These are phyloP conservation scores for Talaromyces nanjingensis DNA, from an alignment of 495 filamentous ascomycete species.

Conservation along the genomic window DNA sequence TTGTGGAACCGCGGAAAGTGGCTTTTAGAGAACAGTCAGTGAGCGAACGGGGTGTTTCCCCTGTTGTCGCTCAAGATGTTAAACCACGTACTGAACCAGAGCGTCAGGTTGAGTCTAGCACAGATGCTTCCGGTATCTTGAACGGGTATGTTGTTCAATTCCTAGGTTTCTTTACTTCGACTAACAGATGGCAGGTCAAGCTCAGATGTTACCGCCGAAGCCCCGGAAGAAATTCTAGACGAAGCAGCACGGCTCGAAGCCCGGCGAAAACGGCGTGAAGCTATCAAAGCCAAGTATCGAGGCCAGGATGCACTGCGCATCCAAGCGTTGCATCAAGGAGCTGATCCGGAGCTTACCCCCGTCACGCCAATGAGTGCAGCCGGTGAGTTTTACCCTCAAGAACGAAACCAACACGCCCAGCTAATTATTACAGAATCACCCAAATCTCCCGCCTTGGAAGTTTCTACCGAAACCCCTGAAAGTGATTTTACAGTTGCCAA, in stretches of 20 bases:
- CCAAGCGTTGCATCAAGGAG: conserved; percentile 63
- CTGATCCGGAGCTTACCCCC: conserved; percentile 23
- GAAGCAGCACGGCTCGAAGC: conserved; percentile 79
- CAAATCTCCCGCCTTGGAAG: conserved; percentile 30
- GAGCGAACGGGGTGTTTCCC: conserved; percentile 57
- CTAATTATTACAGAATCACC: conserved; percentile 19
- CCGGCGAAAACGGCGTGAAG: conserved; percentile 79
- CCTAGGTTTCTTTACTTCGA: background rate
- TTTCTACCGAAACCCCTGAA: conserved; percentile 40
- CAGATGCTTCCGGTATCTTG: conserved; percentile 14
- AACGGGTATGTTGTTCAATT: conserved; percentile 38
- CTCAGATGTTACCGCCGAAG: conserved; percentile 11
- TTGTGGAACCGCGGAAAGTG: conserved; percentile 20
- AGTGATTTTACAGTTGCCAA: conserved; percentile 48
- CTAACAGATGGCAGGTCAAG: conserved; percentile 15
- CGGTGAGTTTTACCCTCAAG: background rate
- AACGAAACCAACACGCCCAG: background rate
- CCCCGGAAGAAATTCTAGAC: conserved; percentile 49
- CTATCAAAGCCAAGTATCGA: conserved; percentile 77
- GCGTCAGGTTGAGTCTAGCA: conserved; percentile 43
- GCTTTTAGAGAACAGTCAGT: conserved; percentile 54
- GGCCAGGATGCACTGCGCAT: conserved; percentile 65
- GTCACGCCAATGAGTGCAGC: conserved; percentile 5
- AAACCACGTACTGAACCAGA: conserved; percentile 63
- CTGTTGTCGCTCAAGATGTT: conserved; percentile 46